These are phyloP conservation scores for Thelonectria discophora DNA, from an alignment of 2,329 filamentous ascomycete genomes.

Conservation along the genomic window DNA sequence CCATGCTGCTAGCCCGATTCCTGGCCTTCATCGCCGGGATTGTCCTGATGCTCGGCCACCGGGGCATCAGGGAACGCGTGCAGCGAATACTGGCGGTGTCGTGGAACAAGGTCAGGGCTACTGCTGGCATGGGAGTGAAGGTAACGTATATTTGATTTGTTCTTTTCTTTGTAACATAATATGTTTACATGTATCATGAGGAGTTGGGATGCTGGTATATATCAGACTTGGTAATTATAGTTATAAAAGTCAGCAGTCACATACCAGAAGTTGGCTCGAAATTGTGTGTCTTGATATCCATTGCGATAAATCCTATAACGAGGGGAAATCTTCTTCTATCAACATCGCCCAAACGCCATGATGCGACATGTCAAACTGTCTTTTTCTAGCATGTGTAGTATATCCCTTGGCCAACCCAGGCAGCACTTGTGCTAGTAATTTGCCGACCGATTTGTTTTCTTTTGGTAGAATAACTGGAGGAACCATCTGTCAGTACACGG, in stretches of 20 bases:
- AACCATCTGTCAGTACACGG: slow-evolving; percentile 32
- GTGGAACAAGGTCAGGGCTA: slow-evolving; percentile 84
- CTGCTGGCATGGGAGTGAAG: slow-evolving; percentile 95
- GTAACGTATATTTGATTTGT: slow-evolving; percentile 85
- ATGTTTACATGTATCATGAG: slow-evolving; percentile 41
- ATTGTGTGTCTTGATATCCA: slow-evolving; percentile 21
- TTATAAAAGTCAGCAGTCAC: slow-evolving; percentile 27
- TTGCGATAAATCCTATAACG: slow-evolving; percentile 21
- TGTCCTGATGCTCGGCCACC: slow-evolving; percentile 77
- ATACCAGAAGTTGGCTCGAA: slow-evolving; percentile 21
- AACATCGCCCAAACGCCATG: slow-evolving; percentile 38
- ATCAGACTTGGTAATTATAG: slow-evolving; percentile 28
- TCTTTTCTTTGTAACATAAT: slow-evolving; percentile 38
- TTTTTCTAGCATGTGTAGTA: slow-evolving; percentile 19
- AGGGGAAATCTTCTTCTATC: slow-evolving; percentile 22
- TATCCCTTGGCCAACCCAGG: slow-evolving; percentile 56
- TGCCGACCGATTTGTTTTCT: slow-evolving; percentile 69
- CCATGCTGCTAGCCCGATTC: slow-evolving; percentile 66
- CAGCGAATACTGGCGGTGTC: slow-evolving; percentile 72
- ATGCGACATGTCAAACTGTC: slow-evolving; percentile 33
- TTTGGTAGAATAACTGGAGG: slow-evolving; percentile 68
- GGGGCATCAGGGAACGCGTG: slow-evolving; percentile 78
- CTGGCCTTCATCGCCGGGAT: slow-evolving; percentile 84
- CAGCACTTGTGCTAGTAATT: slow-evolving; percentile 61
- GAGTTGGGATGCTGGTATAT: slow-evolving; percentile 39